These are phyloP conservation scores for Blastobotrys americana DNA, from an alignment of 805 yeast genomes.

Conservation along the genomic window DNA sequence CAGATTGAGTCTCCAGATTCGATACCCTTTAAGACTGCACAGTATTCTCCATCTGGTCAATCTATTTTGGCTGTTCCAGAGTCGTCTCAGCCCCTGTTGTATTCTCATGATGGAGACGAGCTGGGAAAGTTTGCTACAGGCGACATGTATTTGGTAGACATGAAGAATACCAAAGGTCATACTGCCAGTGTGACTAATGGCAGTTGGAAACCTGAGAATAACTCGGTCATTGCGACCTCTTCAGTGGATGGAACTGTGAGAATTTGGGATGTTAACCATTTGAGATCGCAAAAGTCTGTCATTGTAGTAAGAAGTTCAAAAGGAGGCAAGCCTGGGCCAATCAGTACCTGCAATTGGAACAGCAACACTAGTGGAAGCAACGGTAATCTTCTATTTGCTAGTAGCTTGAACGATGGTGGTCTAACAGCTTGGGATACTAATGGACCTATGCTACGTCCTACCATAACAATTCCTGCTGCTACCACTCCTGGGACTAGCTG, in stretches of 20 bases:
- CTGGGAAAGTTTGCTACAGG: constrained; percentile 26
- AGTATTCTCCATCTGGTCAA: constrained; percentile 19
- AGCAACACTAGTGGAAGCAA: constrained; percentile 19
- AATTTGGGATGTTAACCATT: constrained; percentile 29
- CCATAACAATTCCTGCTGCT: constrained; percentile 16
- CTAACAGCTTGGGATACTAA: constrained; percentile 23
- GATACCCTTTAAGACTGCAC: constrained; percentile 18
- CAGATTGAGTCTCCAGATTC: constrained; percentile 23
- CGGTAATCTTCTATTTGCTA: constrained; percentile 18
- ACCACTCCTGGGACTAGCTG: constrained; percentile 15
- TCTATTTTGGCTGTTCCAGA: constrained; percentile 22
- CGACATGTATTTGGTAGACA: constrained; percentile 32
- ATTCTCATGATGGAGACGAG: constrained; percentile 24
- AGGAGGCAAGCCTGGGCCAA: constrained; percentile 17
- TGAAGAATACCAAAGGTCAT: constrained; percentile 33
- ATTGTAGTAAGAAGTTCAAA: constrained; percentile 23
- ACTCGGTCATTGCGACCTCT: constrained; percentile 24
- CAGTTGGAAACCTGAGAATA: constrained; percentile 25
- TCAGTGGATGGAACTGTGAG: constrained; percentile 31
- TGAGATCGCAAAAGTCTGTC: constrained; percentile 23
- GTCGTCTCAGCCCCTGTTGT: constrained; percentile 21
- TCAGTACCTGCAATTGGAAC: constrained; percentile 13
- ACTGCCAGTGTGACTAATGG: constrained; percentile 27
- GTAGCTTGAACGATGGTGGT: constrained; percentile 20
- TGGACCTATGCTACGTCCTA: constrained; percentile 26